Conservation (phyloP, 805 yeast genomes). For the Monosporozyma yasuniensis region DNA sequence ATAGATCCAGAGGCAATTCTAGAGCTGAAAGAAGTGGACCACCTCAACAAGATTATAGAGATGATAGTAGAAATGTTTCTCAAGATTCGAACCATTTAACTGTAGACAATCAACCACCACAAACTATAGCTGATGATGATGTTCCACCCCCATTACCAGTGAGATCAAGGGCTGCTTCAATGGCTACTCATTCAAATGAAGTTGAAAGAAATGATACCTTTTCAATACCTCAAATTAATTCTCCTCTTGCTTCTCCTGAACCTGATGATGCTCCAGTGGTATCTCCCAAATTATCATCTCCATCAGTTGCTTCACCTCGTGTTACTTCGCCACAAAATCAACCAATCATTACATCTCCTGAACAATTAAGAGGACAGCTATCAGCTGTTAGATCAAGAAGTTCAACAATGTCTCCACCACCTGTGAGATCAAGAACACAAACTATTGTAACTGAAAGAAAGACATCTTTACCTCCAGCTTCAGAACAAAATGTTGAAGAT, state of each 20-base stretch:
- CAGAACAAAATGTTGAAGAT: neutral
- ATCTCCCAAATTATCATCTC: neutral
- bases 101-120: neutral
- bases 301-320: conserved; percentile 4
- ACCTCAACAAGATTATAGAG: neutral
- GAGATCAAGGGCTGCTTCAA: neutral
- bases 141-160: conserved; percentile 10
- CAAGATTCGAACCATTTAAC: neutral
- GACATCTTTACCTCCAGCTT: neutral
- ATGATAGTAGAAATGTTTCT: neutral
- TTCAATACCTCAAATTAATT: neutral
- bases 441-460: neutral
- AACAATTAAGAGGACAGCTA: conserved; percentile 3
- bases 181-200: neutral
- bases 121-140: neutral
- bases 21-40: neutral
- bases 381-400: conserved; percentile 18
- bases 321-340: neutral
- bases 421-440: neutral
- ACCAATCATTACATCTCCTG: neutral
- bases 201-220: neutral
- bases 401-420: conserved; percentile 5
- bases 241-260: neutral
- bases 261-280: neutral
- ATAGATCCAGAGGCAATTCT: neutral